Base-by-base conservation (phyloP, 371 early-diverging fungal species). In the Synchytrium microbalum region DNA sequence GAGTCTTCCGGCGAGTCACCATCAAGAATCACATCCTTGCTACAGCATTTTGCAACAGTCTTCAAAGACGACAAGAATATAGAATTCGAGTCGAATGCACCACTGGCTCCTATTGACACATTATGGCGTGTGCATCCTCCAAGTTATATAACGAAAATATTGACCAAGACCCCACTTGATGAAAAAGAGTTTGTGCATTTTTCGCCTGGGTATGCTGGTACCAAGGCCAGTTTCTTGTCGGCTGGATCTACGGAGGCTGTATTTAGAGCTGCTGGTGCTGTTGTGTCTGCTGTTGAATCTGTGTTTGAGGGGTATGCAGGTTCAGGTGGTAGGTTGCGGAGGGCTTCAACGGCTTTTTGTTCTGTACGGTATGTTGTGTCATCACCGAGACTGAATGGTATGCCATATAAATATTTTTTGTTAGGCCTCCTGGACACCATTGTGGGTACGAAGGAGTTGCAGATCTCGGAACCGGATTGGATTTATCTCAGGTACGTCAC, bases 51-150 rank as follows among this genome's bases (percentile, higher is more conserved):
- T 58, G 23, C 60, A 2, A 27, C 10, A 16, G 16, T 25, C 19
- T 30, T 33, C 33, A 28, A 23, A 24, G 27, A 31, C 23, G 33
- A 60, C 8, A 14, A 16, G 10, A 2, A 16, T 13, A 24, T 28
- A 8, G 56, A 5, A 13, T 55, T 55, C 24, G 56, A 55, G 8
- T 25, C 25, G 23, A 28, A 55, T n/a, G 13, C 56, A n/a, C 56
- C 56, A 8, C 56, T 19, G 8, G 62, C 38, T 23, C 51, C 31
- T 10, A 13, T 64, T 19, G 3, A 24, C 5, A 26, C 57, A 16
- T 30, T 64, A 16, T 64, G 61, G 64, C 26, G 64, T n/a, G 64
- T 46, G 16, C 64, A 64, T 64, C 59, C 64, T 13, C 64, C 64
- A 23, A 16, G 28, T n/a, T 64, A 64, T 33, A 29, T 64, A 16